Percentiles rank a stretch among this genome's conserved stretches.
Conservation (phyloP, 2,329 filamentous ascomycete species). For the Dryadomyces quercivorus region DNA sequence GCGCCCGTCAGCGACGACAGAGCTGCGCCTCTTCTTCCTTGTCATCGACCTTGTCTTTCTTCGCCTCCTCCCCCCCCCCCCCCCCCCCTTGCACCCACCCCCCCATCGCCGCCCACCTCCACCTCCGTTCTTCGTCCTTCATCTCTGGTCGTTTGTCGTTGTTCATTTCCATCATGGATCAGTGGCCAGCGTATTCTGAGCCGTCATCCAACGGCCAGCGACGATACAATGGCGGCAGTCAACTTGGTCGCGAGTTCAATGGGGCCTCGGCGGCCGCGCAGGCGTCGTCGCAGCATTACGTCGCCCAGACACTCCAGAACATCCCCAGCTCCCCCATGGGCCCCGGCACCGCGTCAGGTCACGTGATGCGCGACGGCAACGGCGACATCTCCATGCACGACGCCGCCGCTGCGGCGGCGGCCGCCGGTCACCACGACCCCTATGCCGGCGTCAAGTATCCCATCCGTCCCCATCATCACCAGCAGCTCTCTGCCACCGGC, state of each 20-base stretch:
- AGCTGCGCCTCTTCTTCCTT: background rate
- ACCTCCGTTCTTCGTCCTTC: background rate
- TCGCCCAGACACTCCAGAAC: conserved; percentile 14
- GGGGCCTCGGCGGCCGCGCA: conserved; percentile 14
- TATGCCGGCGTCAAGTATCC: conserved; percentile 82
- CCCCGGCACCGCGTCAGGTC: conserved; percentile 26
- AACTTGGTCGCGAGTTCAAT: conserved; percentile 14
- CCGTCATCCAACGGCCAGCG: conserved; percentile 47
- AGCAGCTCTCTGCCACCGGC: conserved; percentile 47
- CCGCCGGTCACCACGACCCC: conserved; percentile 42
- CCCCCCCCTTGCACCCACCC: background rate
- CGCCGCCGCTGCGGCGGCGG: conserved; percentile 22
- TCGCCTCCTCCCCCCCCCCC: background rate
- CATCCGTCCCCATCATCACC: conserved; percentile 65
- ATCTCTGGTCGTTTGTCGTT: background rate
- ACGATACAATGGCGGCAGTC: conserved; percentile 43
- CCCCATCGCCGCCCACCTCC: background rate
- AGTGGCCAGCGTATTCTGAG: conserved; percentile 60
- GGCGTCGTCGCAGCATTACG: conserved; percentile 14
- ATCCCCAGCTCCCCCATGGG: conserved; percentile 44
- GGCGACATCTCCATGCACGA: conserved; percentile 82
- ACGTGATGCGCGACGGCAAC: conserved; percentile 56
- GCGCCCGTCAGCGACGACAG: background rate
- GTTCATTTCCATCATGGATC: conserved; percentile 31
- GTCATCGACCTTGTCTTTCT: background rate